Evolutionary conservation across 768 basidiomycete genomes (phyloP), one percentile per base, ranked within the genome.

Genomic region (Suillus variegatus): DNA sequence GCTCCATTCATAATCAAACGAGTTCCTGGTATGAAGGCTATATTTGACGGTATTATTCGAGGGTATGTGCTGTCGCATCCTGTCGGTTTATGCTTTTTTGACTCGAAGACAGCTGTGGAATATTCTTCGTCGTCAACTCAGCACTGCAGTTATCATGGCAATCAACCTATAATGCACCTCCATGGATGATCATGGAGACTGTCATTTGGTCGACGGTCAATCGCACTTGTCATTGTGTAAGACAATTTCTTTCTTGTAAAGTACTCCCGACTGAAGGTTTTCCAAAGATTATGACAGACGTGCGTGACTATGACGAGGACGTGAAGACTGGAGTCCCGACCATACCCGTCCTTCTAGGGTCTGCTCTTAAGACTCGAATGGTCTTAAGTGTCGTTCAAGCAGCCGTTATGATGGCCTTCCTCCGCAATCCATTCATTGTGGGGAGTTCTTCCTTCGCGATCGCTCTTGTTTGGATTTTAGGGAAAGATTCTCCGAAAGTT

Each of bases 1-100:
- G 18, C 32, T 35, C 52, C 52, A 54, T 54, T 54, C 52, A 35
- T 54, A 32, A 54, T 54, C 52, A 54, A 54, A 54, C 32, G 52
- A 20, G 32, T 54, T 20, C 52, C 52, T 54, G 52, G 52, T 9
- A 32, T 54, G 52, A 54, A 54, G 52, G 52, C 52, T 35, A 54
- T 54, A 54, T 54, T 54, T 9, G 28, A 54, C 5, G 52, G 52
- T 18, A 35, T 32, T 4, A 54, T 54, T 9, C 28, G 52, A 35
- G 32, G 52, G 52, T 54, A 35, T 54, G 52, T 54, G 18, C 18
- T 54, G 28, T 20, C 9, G 9, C 28, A 54, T 32, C 32, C 16
- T 20, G 9, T 9, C 28, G 0, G 10, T 35, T 20, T 20, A 4
- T 35, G 8, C 0, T 10, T 20, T 6, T 32, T 20, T 54, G 28